These are phyloP conservation scores for Xylariales sp. DNA, from an alignment of 2,329 filamentous ascomycete species.

Conservation along the genomic window DNA sequence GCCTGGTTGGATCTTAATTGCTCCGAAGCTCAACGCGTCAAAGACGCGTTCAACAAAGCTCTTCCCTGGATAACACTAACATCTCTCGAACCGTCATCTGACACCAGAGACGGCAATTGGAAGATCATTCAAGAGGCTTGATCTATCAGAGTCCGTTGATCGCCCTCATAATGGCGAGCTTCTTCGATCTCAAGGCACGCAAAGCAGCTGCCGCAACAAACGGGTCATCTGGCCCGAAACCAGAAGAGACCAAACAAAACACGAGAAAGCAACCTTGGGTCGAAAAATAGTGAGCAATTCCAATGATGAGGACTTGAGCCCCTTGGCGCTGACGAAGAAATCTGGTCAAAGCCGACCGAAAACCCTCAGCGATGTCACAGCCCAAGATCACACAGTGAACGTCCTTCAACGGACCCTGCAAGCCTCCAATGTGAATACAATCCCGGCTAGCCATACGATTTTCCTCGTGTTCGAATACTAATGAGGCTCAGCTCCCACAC, in stretches of 20 bases:
- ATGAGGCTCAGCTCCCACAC: conserved; percentile 67
- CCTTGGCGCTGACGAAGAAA: conserved; percentile 22
- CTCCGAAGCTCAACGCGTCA: not conserved
- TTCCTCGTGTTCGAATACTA: conserved; percentile 14
- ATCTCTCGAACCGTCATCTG: too few species aligned
- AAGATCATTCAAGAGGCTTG: too few species aligned
- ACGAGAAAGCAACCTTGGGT: conserved; percentile 86
- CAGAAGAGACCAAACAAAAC: conserved; percentile 57
- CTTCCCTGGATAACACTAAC: too few species aligned
- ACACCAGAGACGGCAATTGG: too few species aligned
- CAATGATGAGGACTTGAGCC: not conserved
- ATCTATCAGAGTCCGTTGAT: not conserved
- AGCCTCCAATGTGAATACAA: conserved; percentile 69
- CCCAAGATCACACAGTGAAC: conserved; percentile 94
- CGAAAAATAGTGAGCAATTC: conserved; percentile 80
- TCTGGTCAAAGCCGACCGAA: conserved; percentile 72
- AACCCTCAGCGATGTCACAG: conserved; percentile 88
- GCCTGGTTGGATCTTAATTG: not conserved
- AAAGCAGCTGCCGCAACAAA: conserved; percentile 70
- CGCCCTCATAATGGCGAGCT: conserved; percentile 64
- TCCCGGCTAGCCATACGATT: not conserved
- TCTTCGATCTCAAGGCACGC: conserved; percentile 93
- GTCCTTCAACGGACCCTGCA: conserved; percentile 90
- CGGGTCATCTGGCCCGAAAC: conserved; percentile 59
- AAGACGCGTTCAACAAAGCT: not conserved